phyloP scores from a whole-genome alignment of 805 yeast genomes.

The Debaryomyces castellii region DNA sequence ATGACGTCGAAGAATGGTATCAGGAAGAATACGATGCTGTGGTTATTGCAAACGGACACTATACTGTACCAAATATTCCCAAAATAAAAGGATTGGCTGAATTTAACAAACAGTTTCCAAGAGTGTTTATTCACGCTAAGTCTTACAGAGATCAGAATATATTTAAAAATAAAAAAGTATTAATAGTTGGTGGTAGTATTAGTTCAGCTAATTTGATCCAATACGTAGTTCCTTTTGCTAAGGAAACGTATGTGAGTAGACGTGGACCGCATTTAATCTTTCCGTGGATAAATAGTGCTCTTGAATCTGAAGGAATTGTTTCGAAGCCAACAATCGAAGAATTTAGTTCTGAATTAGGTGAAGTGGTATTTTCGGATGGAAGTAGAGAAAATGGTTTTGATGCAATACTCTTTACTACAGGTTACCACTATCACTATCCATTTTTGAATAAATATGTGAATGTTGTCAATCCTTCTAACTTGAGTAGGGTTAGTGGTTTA shows the following conservation, averaged over 20 bases:
- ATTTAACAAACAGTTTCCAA: slow-evolving; percentile 46
- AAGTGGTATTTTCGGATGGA: slow-evolving; percentile 27
- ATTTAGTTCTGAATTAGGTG: slow-evolving; percentile 22
- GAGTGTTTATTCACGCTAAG: slow-evolving; percentile 56
- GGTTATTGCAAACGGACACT: slow-evolving; percentile 64
- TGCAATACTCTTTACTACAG: slow-evolving; percentile 48
- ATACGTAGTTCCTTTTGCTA: slow-evolving; percentile 29
- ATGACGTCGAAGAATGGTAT: slow-evolving; percentile 37
- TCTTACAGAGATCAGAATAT: slow-evolving; percentile 48
- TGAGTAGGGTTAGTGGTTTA: slow-evolving; percentile 36
- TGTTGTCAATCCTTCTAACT: slow-evolving; percentile 21
- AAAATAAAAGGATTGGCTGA: slow-evolving; percentile 50
- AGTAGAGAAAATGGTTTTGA: slow-evolving; percentile 29
- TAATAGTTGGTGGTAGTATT: slow-evolving; percentile 45
- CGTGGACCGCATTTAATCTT: slow-evolving; percentile 26
- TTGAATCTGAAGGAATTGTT: slow-evolving; percentile 30
- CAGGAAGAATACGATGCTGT: slow-evolving; percentile 57
- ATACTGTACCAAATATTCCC: slow-evolving; percentile 62
- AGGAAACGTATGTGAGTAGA: slow-evolving; percentile 24
- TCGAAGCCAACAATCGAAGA: slow-evolving; percentile 26
- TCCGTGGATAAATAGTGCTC: slow-evolving; percentile 39
- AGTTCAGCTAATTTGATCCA: slow-evolving; percentile 46
- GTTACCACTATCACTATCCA: slow-evolving; percentile 49
- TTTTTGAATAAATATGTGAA: slow-evolving; percentile 29
- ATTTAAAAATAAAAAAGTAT: slow-evolving; percentile 40